Conservation (phyloP, 1,284 basidiomycete genomes). For the Pseudozyma thailandica region DNA sequence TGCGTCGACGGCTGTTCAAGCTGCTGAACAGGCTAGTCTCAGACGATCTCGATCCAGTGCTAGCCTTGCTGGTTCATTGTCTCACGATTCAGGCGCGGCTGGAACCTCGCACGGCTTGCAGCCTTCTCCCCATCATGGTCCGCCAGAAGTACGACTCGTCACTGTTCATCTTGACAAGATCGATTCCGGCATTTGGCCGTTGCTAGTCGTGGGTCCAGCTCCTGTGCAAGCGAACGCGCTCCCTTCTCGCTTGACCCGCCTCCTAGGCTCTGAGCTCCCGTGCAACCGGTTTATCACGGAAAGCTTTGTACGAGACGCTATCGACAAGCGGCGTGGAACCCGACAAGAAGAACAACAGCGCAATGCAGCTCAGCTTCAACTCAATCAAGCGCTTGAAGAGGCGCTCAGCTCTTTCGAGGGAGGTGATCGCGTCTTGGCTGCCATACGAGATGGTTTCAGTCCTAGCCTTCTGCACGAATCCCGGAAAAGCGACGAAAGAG, state of each 20-base stretch:
- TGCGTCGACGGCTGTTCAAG: neutral
- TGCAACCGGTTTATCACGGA: conserved; percentile 18
- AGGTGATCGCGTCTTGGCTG: conserved; percentile 32
- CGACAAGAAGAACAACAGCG: conserved; percentile 26
- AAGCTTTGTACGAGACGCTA: conserved; percentile 19
- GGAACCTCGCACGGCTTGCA: neutral
- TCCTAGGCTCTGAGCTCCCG: conserved; percentile 25
- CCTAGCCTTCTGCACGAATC: neutral
- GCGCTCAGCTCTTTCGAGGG: conserved; percentile 36
- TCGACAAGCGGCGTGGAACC: conserved; percentile 7
- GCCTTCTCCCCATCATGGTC: conserved; percentile 8
- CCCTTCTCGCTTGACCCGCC: conserved; percentile 10
- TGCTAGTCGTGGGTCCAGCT: conserved; percentile 48
- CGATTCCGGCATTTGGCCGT: conserved; percentile 50
- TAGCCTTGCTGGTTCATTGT: conserved; percentile 9
- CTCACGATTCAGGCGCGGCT: neutral
- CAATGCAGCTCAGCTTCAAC: conserved; percentile 34
- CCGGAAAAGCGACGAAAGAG: neutral
- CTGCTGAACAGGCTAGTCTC: neutral
- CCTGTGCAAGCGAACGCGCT: conserved; percentile 25
- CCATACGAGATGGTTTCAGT: conserved; percentile 17
- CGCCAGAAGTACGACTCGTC: conserved; percentile 45
- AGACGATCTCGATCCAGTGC: conserved; percentile 28
- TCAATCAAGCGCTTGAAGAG: conserved; percentile 44
- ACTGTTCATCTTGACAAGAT: conserved; percentile 53